These are phyloP conservation scores for Boletus pseudopeckii DNA, from an alignment of 768 basidiomycete genomes.

Conservation along the genomic window DNA sequence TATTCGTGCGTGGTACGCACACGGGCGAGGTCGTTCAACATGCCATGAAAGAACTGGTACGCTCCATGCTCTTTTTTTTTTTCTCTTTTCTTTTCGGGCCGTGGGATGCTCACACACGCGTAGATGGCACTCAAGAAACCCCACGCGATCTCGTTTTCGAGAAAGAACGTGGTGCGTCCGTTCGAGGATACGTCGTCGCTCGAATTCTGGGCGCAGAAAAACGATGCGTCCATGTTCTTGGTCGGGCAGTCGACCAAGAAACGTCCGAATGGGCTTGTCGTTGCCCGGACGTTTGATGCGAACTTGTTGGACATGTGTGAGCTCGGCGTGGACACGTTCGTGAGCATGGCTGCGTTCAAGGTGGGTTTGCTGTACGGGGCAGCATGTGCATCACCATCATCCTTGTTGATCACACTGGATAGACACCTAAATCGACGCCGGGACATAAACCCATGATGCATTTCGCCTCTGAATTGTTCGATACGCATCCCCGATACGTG, in stretches of 20 bases:
- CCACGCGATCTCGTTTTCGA: constrained; percentile 85
- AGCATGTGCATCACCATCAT: neutral
- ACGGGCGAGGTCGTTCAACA: constrained; percentile 74
- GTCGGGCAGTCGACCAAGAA: constrained; percentile 94
- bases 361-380: constrained; percentile 37
- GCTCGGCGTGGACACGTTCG: constrained; percentile 79
- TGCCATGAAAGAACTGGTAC: constrained; percentile 87
- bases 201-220: constrained; percentile 91
- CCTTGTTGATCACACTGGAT: neutral
- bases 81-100: too few relatives aligned
- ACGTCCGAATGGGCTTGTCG: constrained; percentile 79
- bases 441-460: constrained; percentile 92
- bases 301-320: constrained; percentile 93
- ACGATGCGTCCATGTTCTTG: constrained; percentile 90
- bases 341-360: constrained; percentile 80
- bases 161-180: constrained; percentile 87
- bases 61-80: constrained; percentile 26
- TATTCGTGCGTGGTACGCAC: constrained; percentile 89
- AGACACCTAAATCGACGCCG: constrained; percentile 82
- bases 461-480: constrained; percentile 94
- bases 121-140: constrained; percentile 96
- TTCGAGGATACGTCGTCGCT: constrained; percentile 82
- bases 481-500: constrained; percentile 86
- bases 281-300: constrained; percentile 84
- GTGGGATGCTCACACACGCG: neutral